Conservation (phyloP, 2,329 filamentous ascomycete species). For the Trichoderma endophyticum region DNA sequence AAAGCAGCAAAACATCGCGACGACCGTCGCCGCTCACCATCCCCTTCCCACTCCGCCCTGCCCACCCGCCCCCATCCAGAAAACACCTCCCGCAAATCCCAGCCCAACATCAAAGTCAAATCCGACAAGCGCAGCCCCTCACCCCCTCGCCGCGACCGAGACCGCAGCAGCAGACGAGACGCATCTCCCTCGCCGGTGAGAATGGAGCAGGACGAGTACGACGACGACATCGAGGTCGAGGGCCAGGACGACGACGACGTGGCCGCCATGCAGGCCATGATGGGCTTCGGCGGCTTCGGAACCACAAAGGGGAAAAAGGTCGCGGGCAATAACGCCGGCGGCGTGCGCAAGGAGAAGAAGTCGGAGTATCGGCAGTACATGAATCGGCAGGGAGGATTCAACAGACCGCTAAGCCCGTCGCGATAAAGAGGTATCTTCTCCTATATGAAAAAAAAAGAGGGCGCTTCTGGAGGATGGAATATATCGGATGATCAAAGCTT, state of each 20-base stretch:
- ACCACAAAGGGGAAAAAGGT: conserved; percentile 88
- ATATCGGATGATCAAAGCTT: not conserved
- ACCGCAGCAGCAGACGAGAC: conserved; percentile 20
- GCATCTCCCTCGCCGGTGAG: conserved; percentile 14
- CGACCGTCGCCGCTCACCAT: conserved; percentile 36
- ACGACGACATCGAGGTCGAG: conserved; percentile 34
- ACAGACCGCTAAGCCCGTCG: conserved; percentile 66
- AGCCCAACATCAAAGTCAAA: conserved; percentile 31
- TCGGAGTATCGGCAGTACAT: conserved; percentile 96
- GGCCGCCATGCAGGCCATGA: conserved; percentile 74
- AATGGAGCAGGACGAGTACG: conserved; percentile 26
- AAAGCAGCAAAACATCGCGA: conserved; percentile 17
- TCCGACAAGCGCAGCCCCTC: conserved; percentile 28
- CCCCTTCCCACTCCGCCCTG: conserved; percentile 26
- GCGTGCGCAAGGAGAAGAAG: conserved; percentile 87
- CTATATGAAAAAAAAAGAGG: too few species aligned
- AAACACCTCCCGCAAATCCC: conserved; percentile 19
- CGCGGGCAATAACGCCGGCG: conserved; percentile 79
- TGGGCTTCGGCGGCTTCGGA: conserved; percentile 86
- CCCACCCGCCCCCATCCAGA: conserved; percentile 36
- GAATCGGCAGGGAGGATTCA: conserved; percentile 80
- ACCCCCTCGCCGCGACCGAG: not conserved
- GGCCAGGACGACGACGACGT: conserved; percentile 62
- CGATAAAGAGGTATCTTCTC: conserved; percentile 27
- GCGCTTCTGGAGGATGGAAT: not conserved